Percentiles rank a stretch among this genome's conserved stretches.
Conservation (phyloP, 371 early-diverging fungal species). For the Capniomyces stellatus region DNA sequence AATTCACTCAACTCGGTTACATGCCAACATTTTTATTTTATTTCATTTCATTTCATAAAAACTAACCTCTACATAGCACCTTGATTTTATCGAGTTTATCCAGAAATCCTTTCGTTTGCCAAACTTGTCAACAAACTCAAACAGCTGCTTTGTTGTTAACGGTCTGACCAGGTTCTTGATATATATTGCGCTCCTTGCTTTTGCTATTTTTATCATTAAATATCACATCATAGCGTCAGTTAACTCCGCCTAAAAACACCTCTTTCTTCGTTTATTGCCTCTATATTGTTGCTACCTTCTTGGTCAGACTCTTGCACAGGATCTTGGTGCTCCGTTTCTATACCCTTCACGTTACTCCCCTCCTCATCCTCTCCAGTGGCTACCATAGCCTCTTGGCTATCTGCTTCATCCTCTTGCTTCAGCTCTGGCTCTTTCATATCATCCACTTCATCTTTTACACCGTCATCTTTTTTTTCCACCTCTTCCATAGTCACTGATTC, state of each 20-base stretch:
- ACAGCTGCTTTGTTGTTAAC: conserved; percentile 36
- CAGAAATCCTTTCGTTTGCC: conserved; percentile 51
- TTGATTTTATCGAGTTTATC: conserved; percentile 74
- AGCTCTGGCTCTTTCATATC: conserved; percentile 6
- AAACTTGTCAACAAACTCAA: conserved; percentile 38
- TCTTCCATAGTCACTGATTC: conserved; percentile 10
- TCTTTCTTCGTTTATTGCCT: no score
- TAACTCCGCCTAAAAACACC: no score
- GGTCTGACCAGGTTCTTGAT: conserved; percentile 66
- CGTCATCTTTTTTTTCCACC: conserved; percentile 2
- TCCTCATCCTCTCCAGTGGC: conserved; percentile 2
- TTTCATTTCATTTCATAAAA: no score
- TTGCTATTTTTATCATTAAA: no score
- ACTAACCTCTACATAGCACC: conserved; percentile 65
- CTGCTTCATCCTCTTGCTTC: conserved; percentile 1
- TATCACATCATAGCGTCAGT: no score
- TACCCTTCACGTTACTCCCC: conserved; percentile 5
- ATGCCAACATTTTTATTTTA: no score
- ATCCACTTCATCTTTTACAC: conserved; percentile 10
- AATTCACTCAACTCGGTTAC: not conserved
- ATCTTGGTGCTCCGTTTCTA: not conserved
- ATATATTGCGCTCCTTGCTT: conserved; percentile 26
- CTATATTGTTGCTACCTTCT: no score
- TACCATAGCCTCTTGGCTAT: not conserved
- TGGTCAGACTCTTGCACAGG: no score